Evolutionary conservation across 1,284 basidiomycete genomes (phyloP), one percentile per base, ranked within the genome.

Genomic region (Flammula alnicola): DNA sequence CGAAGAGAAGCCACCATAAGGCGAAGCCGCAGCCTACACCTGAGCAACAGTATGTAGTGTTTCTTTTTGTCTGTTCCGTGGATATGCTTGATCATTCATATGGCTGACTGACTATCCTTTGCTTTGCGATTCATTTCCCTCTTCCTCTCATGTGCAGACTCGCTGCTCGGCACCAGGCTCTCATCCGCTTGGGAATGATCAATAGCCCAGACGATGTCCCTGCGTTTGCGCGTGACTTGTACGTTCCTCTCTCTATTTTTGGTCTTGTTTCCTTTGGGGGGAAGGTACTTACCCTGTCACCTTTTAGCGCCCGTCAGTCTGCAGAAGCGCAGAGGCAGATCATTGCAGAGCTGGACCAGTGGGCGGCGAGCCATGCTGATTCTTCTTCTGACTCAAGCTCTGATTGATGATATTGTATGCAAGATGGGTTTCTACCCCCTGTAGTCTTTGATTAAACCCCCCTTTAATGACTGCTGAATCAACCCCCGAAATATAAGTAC

Each of bases 161-260:
- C 23, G 63, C 63, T 4, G 69, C 73, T 10, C 74, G 86, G 19
- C 79, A 81, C 58, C 69, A 69, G 38, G 86, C 85, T 5, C 72
- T 88, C 44, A 71, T 87, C 33, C 79, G 79, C 33, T 69, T 84
- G 1, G 83, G 79, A 6, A 74, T 82, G 56, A 79, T 88, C 51
- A 73, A 72, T 44, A 68, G 64, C 23, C 69, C 74, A 3, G 69
- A 68, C 10, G 77, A 86, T 43, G 62, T 84, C 3, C 69, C 80
- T 3, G 57, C 59, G 4, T 87, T 88, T 59, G 84, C 86, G 3
- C 73, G 75, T 43, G 73, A 79, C 29, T 88, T 88, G 86, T 87
- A 55, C 67, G 83, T 68, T 19, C 4, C 9, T 50, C 5, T 29
- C 11, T 32, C 23, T 29, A 26, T 38, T 29, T 23, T 38, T 14